Evolutionary conservation across 1,284 basidiomycete genomes (phyloP).

Genomic region (Stygiomarasmius scandens): DNA sequence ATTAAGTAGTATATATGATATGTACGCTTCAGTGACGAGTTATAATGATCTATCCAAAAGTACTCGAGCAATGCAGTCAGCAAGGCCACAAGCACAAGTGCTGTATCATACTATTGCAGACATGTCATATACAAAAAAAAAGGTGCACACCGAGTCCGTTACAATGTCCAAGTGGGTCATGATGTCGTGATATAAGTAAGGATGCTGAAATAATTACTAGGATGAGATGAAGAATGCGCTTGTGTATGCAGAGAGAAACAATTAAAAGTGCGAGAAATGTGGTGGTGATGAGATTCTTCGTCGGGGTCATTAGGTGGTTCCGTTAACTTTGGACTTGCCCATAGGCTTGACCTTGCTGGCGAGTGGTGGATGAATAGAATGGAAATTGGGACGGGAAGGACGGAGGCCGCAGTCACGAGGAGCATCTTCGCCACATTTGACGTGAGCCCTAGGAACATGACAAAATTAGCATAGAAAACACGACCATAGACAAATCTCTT

Average conservation of each 20-base stretch:
- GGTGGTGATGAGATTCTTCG: too few relatives aligned
- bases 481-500: constrained; percentile 24
- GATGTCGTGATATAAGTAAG: not conserved
- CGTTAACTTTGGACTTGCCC: not conserved
- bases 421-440: constrained; percentile 82
- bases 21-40: too few relatives aligned
- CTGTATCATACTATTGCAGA: not conserved
- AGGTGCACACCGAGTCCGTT: not conserved
- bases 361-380: not conserved
- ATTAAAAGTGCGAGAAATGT: too few relatives aligned
- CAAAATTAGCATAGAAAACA: too few relatives aligned
- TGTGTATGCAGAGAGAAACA: not conserved
- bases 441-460: constrained; percentile 70
- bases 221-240: not conserved
- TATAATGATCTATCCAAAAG: too few relatives aligned
- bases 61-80: too few relatives aligned
- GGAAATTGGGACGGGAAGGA: constrained; percentile 31
- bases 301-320: too few relatives aligned
- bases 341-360: not conserved
- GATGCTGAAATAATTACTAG: not conserved
- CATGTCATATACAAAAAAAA: not conserved
- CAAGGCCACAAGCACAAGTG: too few relatives aligned
- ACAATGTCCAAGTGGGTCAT: not conserved
- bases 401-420: constrained; percentile 74
- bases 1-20: too few relatives aligned